A percentile compares a stretch with the other conserved stretches of the same genome.
phyloP scores from a whole-genome alignment of 2,329 filamentous ascomycete species.

The Diaporthe sp. region DNA sequence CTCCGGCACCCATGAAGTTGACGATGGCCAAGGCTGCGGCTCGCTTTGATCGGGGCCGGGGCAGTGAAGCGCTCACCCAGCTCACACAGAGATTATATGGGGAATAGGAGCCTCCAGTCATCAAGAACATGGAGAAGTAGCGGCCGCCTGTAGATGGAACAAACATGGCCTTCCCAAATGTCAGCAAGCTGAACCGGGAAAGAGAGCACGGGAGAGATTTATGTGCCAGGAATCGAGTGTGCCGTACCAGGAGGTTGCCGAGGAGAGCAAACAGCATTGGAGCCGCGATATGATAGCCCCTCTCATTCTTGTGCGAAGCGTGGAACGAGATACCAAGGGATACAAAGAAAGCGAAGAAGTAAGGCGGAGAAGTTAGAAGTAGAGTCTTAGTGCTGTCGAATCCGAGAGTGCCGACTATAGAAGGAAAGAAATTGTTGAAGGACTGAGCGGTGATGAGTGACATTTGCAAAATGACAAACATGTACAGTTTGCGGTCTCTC shows the following conservation, averaged over 20 bases:
- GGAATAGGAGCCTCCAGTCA: conserved; percentile 42
- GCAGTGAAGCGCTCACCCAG: conserved; percentile 45
- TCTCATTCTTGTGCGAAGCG: conserved; percentile 43
- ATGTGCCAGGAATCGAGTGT: not conserved
- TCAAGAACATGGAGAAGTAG: conserved; percentile 42
- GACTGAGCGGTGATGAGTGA: conserved; percentile 43
- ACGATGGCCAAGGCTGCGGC: conserved; percentile 44
- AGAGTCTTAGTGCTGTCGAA: conserved; percentile 43
- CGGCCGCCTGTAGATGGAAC: conserved; percentile 35
- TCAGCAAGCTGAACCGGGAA: not conserved
- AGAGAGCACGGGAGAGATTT: not conserved
- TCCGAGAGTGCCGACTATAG: conserved; percentile 42
- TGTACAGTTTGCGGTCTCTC: conserved; percentile 45
- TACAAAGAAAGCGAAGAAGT: conserved; percentile 42
- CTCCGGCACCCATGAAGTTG: conserved; percentile 45
- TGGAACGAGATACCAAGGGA: conserved; percentile 44
- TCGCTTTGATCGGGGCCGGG: conserved; percentile 45
- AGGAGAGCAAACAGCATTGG: conserved; percentile 44
- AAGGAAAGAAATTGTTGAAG: conserved; percentile 44
- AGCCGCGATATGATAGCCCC: conserved; percentile 45
- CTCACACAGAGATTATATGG: conserved; percentile 42
- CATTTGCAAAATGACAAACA: conserved; percentile 47
- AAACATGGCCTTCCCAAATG: conserved; percentile 12
- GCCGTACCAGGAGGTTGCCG: conserved; percentile 26
- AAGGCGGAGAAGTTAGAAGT: conserved; percentile 39